These are phyloP conservation scores for Galerina marginata DNA, from an alignment of 768 basidiomycete species.

Conservation along the genomic window DNA sequence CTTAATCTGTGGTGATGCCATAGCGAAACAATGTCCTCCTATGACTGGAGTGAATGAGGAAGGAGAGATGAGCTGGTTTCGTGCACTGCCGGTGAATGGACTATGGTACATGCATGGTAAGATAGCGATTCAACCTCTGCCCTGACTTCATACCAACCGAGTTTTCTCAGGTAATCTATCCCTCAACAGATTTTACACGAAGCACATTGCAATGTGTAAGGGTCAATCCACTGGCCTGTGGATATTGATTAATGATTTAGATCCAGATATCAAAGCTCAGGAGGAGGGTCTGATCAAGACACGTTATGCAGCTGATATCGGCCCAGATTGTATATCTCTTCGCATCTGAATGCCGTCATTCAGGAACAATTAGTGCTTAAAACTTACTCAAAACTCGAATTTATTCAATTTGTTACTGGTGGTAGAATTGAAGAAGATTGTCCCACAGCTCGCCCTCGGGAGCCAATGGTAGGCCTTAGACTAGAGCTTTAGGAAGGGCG, in stretches of 20 bases:
- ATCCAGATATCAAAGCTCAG: constrained; percentile 1
- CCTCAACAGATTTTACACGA: constrained; percentile 8
- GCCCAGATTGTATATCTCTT: neutral
- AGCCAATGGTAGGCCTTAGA: too few species aligned
- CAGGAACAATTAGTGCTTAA: too few species aligned
- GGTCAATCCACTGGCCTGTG: neutral
- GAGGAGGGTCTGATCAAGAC: neutral
- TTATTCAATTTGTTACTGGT: too few species aligned
- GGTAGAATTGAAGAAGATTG: too few species aligned
- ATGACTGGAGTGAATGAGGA: constrained; percentile 5
- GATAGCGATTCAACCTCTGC: neutral
- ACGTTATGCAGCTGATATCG: constrained; percentile 3
- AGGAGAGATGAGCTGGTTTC: constrained; percentile 10
- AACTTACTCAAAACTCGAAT: too few species aligned
- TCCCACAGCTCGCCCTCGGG: too few species aligned
- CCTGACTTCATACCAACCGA: neutral
- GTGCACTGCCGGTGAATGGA: neutral
- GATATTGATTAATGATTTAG: neutral
- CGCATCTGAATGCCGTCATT: neutral
- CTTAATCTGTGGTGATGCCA: constrained; percentile 1
- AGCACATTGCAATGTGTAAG: constrained; percentile 9
- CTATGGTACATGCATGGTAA: constrained; percentile 11
- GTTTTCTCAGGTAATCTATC: constrained; percentile 4
- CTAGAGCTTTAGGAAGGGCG: too few species aligned
- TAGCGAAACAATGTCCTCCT: constrained; percentile 3